A percentile compares a stretch with the other conserved stretches of the same genome.
phyloP scores from a whole-genome alignment of 2,329 filamentous ascomycete genomes.

The Sporothrix inflata region DNA sequence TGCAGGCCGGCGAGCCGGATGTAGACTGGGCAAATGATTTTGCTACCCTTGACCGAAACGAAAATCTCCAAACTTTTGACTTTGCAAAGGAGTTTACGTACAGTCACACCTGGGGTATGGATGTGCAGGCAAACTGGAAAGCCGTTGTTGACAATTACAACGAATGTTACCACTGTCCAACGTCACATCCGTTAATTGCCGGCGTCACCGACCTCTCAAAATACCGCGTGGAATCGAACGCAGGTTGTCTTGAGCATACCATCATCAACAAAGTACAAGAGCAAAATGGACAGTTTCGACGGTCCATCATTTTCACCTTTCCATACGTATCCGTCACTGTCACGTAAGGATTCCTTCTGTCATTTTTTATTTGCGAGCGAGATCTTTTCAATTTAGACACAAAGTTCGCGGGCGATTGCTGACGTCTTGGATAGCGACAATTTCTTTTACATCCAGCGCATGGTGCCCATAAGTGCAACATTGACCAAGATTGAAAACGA shows the following conservation, averaged over 20 bases:
- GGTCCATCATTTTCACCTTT: slow-evolving; percentile 46
- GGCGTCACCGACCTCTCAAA: slow-evolving; percentile 50
- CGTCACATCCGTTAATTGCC: slow-evolving; percentile 51
- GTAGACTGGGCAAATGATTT: slow-evolving; percentile 49
- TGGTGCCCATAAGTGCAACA: slow-evolving; percentile 50
- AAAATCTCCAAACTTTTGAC: slow-evolving; percentile 28
- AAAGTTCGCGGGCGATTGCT: not conserved
- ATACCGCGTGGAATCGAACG: slow-evolving; percentile 46
- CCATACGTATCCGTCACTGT: slow-evolving; percentile 46
- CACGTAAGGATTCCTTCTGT: slow-evolving; percentile 41
- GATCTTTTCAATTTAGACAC: too few species aligned
- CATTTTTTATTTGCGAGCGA: too few species aligned
- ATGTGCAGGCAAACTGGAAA: slow-evolving; percentile 47
- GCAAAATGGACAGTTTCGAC: slow-evolving; percentile 26
- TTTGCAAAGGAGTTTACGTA: not conserved
- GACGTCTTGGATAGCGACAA: slow-evolving; percentile 40
- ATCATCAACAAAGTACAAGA: slow-evolving; percentile 30
- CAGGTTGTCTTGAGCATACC: slow-evolving; percentile 31
- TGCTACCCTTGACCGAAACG: not conserved
- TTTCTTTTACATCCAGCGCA: slow-evolving; percentile 58
- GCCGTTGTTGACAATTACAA: slow-evolving; percentile 54
- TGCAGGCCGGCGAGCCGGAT: slow-evolving; percentile 46
- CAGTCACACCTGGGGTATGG: slow-evolving; percentile 37
- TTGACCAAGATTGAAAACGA: slow-evolving; percentile 53
- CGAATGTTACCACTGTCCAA: slow-evolving; percentile 53